Evolutionary conservation across 768 basidiomycete genomes (phyloP), one percentile per base, ranked within the genome.

Genomic region (Tricholoma sp.): DNA sequence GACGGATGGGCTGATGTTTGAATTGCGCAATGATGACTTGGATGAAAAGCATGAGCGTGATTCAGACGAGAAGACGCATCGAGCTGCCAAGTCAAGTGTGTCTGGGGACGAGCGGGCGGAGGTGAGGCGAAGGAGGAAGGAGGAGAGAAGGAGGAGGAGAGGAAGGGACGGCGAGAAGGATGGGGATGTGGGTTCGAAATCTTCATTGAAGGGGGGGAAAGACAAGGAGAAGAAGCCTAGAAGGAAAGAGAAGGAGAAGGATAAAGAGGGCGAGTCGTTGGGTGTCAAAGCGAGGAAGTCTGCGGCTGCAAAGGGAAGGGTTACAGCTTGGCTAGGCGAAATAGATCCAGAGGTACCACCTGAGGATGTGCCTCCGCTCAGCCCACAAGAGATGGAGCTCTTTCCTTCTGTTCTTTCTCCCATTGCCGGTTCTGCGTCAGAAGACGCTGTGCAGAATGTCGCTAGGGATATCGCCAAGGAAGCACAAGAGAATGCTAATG

Each of bases 311-410:
- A 86, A 87, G 57, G 88, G 88, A 6, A 74, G 87, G 20, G 84
- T 92, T n/a, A 78, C 89, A 8, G 88, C 85, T 7, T 92, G 89
- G 89, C 62, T 92, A 57, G 89, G 85, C 29, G 76, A 72, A 8
- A 82, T 91, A 49, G 85, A 85, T 52, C 75, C 80, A 4, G 80
- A 79, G 41, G 74, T 71, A 4, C 82, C 83, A 1, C 81, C 81
- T 51, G 70, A 78, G 54, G 79, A 85, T 33, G 67, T 72, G 24
- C 71, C 74, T 39, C 72, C 77, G 32, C 74, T 77, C 1, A 76
- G 72, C 56, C 71, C 74, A 36, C 57, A 53, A 7, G 50, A 37
- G 18, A 52, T 8, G 24, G 48, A 55, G 10, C 13, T 11, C 12
- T n/a, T 53, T 12, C 48, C 53, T 52, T 36, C 44, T 49, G 52